phyloP scores from a whole-genome alignment of 2,329 filamentous ascomycete genomes.

The Boeremia exigua region DNA sequence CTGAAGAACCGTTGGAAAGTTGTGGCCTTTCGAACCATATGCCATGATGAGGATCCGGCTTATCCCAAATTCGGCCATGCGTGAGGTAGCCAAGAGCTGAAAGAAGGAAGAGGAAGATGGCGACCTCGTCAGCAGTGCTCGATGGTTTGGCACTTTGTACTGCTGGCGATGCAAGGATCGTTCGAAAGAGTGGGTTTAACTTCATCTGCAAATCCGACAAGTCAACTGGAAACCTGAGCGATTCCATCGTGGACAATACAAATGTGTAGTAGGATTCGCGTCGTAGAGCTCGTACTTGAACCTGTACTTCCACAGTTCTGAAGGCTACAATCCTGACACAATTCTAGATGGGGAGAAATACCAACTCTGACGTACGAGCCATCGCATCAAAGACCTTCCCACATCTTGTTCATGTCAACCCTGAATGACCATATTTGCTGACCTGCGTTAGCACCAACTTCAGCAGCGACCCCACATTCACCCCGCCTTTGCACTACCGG shows the following conservation, averaged over 20 bases:
- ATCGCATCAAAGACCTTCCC: neutral
- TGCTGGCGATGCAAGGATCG: constrained; percentile 14
- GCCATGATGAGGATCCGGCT: constrained; percentile 57
- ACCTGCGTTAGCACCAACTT: neutral
- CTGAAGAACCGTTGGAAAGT: constrained; percentile 41
- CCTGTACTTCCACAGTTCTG: neutral
- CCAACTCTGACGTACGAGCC: constrained; percentile 2
- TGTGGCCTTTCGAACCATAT: constrained; percentile 60
- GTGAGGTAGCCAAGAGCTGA: constrained; percentile 51
- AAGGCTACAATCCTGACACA: neutral
- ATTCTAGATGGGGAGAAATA: constrained; percentile 11
- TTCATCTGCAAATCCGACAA: constrained; percentile 22
- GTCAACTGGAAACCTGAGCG: constrained; percentile 20
- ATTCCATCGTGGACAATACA: constrained; percentile 17
- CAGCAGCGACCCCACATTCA: constrained; percentile 20
- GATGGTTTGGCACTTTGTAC: constrained; percentile 36
- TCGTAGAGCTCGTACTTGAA: constrained; percentile 9
- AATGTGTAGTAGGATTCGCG: neutral
- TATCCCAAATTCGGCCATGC: constrained; percentile 54
- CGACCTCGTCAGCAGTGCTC: constrained; percentile 47
- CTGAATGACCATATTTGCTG: neutral
- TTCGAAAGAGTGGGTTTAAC: constrained; percentile 20
- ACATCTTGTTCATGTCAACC: neutral
- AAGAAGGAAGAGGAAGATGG: constrained; percentile 47
- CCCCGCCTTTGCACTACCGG: constrained; percentile 20